These are phyloP conservation scores for Phytophthora litchii DNA, from an alignment of 352 stramenopile species.

Conservation along the genomic window DNA sequence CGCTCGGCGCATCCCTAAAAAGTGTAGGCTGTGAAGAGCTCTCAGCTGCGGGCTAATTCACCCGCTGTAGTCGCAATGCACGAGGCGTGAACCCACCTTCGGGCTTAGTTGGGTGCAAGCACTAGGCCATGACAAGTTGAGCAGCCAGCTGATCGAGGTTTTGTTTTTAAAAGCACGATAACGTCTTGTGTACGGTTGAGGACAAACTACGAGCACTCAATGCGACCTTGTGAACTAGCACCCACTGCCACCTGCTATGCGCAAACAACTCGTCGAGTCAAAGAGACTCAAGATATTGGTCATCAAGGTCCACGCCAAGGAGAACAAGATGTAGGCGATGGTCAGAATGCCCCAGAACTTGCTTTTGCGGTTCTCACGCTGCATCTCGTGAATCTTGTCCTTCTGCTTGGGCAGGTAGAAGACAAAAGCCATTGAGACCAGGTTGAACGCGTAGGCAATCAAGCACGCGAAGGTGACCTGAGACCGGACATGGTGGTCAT, in stretches of 20 bases:
- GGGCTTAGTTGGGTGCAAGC: too few relatives aligned
- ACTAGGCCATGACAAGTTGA: too few relatives aligned
- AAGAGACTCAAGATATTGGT: constrained; percentile 65
- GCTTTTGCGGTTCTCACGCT: constrained; percentile 42
- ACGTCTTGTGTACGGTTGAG: too few relatives aligned
- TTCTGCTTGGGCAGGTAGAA: constrained; percentile 55
- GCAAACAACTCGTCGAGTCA: constrained; percentile 56
- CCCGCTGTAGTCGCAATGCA: too few relatives aligned
- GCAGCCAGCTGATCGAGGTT: too few relatives aligned
- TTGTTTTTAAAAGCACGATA: too few relatives aligned
- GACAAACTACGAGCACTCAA: background rate
- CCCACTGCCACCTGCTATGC: constrained; percentile 52
- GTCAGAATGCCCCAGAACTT: constrained; percentile 42
- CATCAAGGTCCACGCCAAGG: constrained; percentile 56
- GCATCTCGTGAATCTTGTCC: constrained; percentile 41
- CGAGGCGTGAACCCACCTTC: too few relatives aligned
- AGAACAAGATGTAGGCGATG: constrained; percentile 40
- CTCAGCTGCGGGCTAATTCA: constrained; percentile 8
- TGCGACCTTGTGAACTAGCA: constrained; percentile 24
- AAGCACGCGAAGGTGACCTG: constrained; percentile 57
- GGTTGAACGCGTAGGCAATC: constrained; percentile 56
- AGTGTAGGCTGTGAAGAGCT: constrained; percentile 32
- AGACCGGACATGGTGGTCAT: constrained; percentile 43
- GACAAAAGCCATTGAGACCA: constrained; percentile 48
- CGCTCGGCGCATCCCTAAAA: constrained; percentile 19